These are phyloP conservation scores for Limnomonas spitsbergensis DNA, from an alignment of 139 green algal species.

Conservation along the genomic window DNA sequence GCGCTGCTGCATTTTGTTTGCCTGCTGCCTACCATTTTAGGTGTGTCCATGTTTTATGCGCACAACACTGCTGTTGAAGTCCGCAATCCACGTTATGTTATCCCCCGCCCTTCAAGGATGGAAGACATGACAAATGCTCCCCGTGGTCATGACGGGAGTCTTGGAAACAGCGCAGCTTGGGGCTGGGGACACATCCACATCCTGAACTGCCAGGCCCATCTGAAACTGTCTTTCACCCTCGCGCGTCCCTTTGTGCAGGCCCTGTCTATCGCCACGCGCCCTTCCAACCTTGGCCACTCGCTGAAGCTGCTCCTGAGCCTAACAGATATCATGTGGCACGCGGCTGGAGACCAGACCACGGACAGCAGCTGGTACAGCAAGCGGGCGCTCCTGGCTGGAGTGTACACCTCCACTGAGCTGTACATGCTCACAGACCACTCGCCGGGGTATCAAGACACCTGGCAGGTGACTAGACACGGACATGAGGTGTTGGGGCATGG, in stretches of 20 bases:
- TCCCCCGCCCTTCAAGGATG: too few relatives aligned
- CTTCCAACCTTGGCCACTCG: constrained; percentile 35
- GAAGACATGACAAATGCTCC: too few relatives aligned
- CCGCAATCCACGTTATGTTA: too few relatives aligned
- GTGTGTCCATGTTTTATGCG: neutral
- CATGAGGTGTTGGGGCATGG: neutral
- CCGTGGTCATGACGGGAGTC: neutral
- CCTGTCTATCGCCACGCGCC: constrained; percentile 49
- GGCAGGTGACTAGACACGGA: constrained; percentile 38
- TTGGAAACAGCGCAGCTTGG: too few relatives aligned
- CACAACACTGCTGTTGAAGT: neutral
- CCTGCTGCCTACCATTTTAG: neutral
- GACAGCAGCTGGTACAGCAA: constrained; percentile 73
- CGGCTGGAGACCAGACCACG: constrained; percentile 57
- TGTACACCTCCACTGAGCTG: constrained; percentile 66
- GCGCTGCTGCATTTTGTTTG: neutral
- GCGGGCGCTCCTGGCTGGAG: constrained; percentile 46
- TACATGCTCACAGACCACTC: constrained; percentile 81
- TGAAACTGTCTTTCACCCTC: too few relatives aligned
- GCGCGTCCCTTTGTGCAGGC: too few relatives aligned
- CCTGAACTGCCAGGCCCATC: too few relatives aligned
- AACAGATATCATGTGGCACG: constrained; percentile 57
- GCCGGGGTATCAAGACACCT: constrained; percentile 62
- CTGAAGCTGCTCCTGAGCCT: constrained; percentile 43
- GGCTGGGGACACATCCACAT: too few relatives aligned